Conservation (phyloP, 305 asterid species). For the Fraxinus albicans region DNA sequence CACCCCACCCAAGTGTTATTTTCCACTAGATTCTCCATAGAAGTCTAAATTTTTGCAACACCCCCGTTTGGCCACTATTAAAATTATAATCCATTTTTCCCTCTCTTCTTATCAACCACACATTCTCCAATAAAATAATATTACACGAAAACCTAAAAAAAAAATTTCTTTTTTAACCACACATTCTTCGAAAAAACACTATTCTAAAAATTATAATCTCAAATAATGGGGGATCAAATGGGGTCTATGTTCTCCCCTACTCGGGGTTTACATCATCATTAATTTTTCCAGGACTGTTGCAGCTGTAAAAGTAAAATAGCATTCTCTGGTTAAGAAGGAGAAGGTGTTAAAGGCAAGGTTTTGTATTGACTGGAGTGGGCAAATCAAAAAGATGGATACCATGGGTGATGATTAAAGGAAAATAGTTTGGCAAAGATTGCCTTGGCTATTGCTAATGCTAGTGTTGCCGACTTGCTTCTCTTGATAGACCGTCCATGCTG, state of each 20-base stretch:
- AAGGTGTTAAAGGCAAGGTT: background rate
- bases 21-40: background rate
- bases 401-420: background rate
- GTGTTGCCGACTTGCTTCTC: background rate
- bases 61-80: too few relatives aligned
- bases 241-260: background rate
- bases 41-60: background rate
- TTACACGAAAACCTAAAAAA: too few relatives aligned
- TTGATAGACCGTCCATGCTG: background rate
- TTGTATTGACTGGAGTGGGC: background rate
- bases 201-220: background rate
- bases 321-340: background rate
- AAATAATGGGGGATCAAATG: too few relatives aligned
- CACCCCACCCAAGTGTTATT: background rate
- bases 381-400: background rate
- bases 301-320: background rate
- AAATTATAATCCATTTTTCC: too few relatives aligned
- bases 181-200: background rate
- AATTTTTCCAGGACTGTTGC: background rate
- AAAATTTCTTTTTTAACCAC: background rate
- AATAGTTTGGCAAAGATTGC: background rate
- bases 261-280: background rate
- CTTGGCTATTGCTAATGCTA: background rate
- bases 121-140: background rate
- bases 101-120: background rate